Percentiles rank a stretch among this genome's conserved stretches.
phyloP scores from a whole-genome alignment of 345 rosid species.

The Anastatica hierochuntica region DNA sequence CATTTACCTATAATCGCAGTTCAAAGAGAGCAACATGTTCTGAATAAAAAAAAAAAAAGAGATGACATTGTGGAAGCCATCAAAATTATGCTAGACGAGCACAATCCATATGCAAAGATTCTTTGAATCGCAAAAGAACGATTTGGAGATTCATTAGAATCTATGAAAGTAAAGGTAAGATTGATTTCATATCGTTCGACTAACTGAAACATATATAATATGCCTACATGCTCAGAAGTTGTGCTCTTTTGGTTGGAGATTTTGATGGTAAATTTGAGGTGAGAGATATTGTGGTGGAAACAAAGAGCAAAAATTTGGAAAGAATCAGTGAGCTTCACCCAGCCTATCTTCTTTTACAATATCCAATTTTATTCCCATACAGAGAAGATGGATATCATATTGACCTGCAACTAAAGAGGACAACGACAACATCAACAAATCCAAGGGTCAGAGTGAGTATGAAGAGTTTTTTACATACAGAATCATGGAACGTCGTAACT shows the following conservation, averaged over 20 bases:
- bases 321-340: not conserved
- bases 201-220: not conserved
- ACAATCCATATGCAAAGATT: not conserved
- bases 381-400: slow-evolving; percentile 6
- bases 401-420: not conserved
- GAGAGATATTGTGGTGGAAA: slow-evolving; percentile 1
- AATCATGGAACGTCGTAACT: not conserved
- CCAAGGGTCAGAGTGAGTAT: not conserved
- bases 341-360: not conserved
- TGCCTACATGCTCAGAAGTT: not conserved
- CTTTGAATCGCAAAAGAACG: not conserved
- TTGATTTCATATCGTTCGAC: not conserved
- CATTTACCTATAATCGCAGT: too few species aligned
- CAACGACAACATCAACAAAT: not conserved
- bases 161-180: not conserved
- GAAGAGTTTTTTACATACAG: not conserved
- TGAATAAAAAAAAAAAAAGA: not conserved
- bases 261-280: not conserved
- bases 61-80: not conserved
- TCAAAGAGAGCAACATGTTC: not conserved
- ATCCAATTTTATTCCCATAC: not conserved
- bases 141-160: not conserved
- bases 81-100: not conserved
- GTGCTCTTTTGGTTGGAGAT: not conserved
- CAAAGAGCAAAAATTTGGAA: not conserved